These are phyloP conservation scores for Penicillium sp. DNA, from an alignment of 2,329 filamentous ascomycete species.

Conservation along the genomic window DNA sequence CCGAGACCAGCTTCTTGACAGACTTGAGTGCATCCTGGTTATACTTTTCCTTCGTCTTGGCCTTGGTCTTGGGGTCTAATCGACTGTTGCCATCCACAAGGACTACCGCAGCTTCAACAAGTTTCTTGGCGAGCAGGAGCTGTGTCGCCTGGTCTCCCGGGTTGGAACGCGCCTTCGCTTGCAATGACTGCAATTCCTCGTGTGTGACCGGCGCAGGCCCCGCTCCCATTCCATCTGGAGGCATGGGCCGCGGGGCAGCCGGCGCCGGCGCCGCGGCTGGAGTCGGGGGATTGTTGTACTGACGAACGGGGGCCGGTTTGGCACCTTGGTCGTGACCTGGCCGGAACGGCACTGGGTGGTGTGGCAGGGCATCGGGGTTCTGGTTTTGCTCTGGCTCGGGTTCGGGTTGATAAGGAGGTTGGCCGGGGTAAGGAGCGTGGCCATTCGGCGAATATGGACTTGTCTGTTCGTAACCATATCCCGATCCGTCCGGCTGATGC, in stretches of 20 bases:
- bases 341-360: constrained; percentile 60
- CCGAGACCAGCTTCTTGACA: constrained; percentile 80
- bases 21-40: constrained; percentile 85
- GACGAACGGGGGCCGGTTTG: constrained; percentile 58
- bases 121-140: constrained; percentile 76
- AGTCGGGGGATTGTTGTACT: constrained; percentile 52
- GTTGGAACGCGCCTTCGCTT: constrained; percentile 70
- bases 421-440: neutral
- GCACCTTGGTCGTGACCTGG: constrained; percentile 52
- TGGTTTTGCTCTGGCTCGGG: constrained; percentile 31
- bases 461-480: constrained; percentile 25
- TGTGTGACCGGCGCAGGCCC: constrained; percentile 67
- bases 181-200: constrained; percentile 76
- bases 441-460: constrained; percentile 2
- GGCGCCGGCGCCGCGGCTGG: constrained; percentile 35
- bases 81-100: constrained; percentile 77
- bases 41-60: constrained; percentile 77
- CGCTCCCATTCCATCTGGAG: constrained; percentile 7
- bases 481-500: constrained; percentile 16
- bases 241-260: constrained; percentile 18
- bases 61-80: constrained; percentile 66
- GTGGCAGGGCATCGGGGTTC: constrained; percentile 60
- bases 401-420: constrained; percentile 6
- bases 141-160: constrained; percentile 73
- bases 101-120: constrained; percentile 81